Percentiles rank a stretch among this genome's conserved stretches.
Conservation (phyloP, 1,284 basidiomycete species). For the Austropuccinia psidii region DNA sequence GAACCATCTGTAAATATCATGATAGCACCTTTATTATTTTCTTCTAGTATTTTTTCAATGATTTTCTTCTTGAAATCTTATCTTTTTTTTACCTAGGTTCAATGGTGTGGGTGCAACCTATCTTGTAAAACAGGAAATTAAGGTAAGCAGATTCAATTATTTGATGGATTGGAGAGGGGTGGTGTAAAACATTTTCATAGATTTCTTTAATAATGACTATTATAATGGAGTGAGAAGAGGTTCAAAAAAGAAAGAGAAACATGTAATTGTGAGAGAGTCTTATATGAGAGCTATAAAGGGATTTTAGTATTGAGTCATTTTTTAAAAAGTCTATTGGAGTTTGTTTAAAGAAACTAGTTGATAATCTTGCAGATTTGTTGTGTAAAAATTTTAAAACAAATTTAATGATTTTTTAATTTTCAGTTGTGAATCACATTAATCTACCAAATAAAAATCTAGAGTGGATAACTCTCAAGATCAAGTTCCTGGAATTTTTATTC, state of each 20-base stretch:
- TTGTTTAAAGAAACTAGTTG: background rate
- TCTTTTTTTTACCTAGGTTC: background rate
- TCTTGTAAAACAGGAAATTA: background rate
- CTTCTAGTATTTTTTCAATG: background rate
- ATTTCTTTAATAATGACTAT: background rate
- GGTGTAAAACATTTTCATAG: background rate
- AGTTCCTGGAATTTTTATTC: background rate
- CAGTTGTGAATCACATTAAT: background rate
- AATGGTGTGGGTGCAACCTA: background rate
- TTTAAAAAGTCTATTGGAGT: background rate
- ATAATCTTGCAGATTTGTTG: background rate
- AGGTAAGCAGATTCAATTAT: background rate
- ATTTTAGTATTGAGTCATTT: background rate
- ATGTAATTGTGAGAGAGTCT: background rate
- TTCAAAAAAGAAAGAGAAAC: background rate
- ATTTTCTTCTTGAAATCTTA: background rate
- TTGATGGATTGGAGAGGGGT: background rate
- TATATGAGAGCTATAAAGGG: background rate
- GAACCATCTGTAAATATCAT: background rate
- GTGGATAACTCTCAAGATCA: background rate
- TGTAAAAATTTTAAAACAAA: background rate
- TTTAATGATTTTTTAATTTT: background rate
- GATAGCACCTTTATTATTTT: background rate
- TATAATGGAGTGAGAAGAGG: background rate
- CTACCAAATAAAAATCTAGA: slow-evolving; percentile 1